Evolutionary conservation across 495 filamentous ascomycete species (phyloP).

Genomic region (Hypoxylon trugodes): DNA sequence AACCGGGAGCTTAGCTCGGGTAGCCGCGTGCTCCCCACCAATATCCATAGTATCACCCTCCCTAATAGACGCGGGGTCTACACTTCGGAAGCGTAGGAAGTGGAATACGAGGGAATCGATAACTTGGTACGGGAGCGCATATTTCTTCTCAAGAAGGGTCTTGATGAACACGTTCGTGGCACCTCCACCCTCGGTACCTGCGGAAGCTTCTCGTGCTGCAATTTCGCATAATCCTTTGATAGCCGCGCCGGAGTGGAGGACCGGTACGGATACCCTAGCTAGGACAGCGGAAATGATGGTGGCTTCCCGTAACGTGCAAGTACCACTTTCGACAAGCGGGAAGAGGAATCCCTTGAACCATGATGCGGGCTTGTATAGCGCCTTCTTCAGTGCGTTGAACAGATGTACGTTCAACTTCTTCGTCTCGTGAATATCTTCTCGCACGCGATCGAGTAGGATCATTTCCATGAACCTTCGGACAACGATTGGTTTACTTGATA

Average conservation of each 20-base stretch:
- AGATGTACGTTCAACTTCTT: constrained; percentile 96
- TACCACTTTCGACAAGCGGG: constrained; percentile 74
- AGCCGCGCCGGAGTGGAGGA: constrained; percentile 91
- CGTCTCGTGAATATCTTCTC: constrained; percentile 73
- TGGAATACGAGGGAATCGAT: constrained; percentile 96
- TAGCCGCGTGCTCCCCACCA: constrained; percentile 56
- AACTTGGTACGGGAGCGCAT: constrained; percentile 88
- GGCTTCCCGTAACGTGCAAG: constrained; percentile 81
- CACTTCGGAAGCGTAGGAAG: constrained; percentile 84
- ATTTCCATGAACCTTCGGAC: constrained; percentile 82
- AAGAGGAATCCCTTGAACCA: constrained; percentile 98
- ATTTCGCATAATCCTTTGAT: constrained; percentile 92
- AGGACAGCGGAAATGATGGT: constrained; percentile 88
- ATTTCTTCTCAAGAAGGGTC: constrained; percentile 92
- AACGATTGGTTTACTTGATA: constrained; percentile 76
- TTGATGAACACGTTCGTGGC: constrained; percentile 94
- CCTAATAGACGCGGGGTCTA: constrained; percentile 51
- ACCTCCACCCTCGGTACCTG: constrained; percentile 75
- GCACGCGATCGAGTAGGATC: constrained; percentile 85
- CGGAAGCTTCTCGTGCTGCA: constrained; percentile 80
- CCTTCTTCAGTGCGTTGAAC: constrained; percentile 90
- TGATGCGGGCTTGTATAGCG: constrained; percentile 91
- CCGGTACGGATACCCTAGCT: constrained; percentile 68
- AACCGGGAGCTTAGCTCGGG: constrained; percentile 73
- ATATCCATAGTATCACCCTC: constrained; percentile 57